Conservation (phyloP, 441 rosid genomes). For the Dalechampia spathulata region DNA sequence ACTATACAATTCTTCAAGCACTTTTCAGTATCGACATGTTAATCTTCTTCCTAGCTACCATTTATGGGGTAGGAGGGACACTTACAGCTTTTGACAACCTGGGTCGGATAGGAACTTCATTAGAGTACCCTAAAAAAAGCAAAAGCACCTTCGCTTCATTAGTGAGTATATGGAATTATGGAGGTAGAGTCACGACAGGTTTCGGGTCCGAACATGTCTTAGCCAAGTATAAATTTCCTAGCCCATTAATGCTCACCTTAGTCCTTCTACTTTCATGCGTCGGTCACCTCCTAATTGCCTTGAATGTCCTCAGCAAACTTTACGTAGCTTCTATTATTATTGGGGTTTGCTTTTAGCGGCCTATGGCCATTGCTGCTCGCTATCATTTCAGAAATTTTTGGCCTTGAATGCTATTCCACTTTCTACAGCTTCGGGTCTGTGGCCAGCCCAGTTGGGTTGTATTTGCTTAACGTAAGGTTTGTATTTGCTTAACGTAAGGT, state of each 20-base stretch:
- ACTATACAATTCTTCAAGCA: conserved; percentile 70
- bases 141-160: conserved; percentile 66
- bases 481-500: conserved; percentile 44
- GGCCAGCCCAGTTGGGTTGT: conserved; percentile 58
- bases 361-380: conserved; percentile 60
- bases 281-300: conserved; percentile 65
- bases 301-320: conserved; percentile 52
- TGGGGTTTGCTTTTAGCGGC: conserved; percentile 75
- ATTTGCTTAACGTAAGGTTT: too few species aligned
- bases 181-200: conserved; percentile 59
- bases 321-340: conserved; percentile 56
- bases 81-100: conserved; percentile 63
- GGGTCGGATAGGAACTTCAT: conserved; percentile 61
- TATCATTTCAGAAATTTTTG: conserved; percentile 61
- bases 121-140: conserved; percentile 51
- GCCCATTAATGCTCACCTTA: conserved; percentile 45
- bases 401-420: conserved; percentile 60
- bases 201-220: conserved; percentile 54
- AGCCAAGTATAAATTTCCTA: conserved; percentile 44
- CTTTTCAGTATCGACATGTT: conserved; percentile 73
- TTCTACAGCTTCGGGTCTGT: conserved; percentile 50
- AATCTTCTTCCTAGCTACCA: conserved; percentile 53
- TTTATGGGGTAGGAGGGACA: conserved; percentile 65
- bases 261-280: conserved; percentile 49
- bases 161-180: conserved; percentile 82